Evolutionary conservation across 768 basidiomycete genomes (phyloP).

Genomic region (Albatrellus ellisii): DNA sequence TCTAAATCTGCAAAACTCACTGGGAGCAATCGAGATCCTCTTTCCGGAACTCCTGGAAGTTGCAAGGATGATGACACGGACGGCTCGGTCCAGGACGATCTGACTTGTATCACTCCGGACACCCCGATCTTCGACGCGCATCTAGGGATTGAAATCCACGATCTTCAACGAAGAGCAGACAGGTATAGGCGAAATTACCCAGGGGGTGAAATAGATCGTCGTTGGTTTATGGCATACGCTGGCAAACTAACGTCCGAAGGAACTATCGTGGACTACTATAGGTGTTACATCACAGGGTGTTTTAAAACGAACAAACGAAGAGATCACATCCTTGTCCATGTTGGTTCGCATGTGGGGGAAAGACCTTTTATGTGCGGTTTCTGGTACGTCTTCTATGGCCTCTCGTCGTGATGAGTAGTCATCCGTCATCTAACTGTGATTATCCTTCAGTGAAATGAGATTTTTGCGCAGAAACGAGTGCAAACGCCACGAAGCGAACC

Average conservation of each 20-base stretch:
- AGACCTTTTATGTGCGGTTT: constrained; percentile 48
- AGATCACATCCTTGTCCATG: constrained; percentile 64
- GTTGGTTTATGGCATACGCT: constrained; percentile 54
- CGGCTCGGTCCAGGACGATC: too few relatives aligned
- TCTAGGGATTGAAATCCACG: constrained; percentile 39
- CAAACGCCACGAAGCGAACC: constrained; percentile 60
- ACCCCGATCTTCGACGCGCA: constrained; percentile 51
- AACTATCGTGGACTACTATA: constrained; percentile 42
- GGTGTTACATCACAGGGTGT: constrained; percentile 59
- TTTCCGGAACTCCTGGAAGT: too few relatives aligned
- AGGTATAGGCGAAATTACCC: constrained; percentile 41
- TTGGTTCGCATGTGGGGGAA: constrained; percentile 61
- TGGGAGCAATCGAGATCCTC: too few relatives aligned
- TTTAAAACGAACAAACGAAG: constrained; percentile 55
- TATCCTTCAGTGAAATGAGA: constrained; percentile 33
- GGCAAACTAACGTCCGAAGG: constrained; percentile 50
- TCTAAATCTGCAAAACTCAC: too few relatives aligned
- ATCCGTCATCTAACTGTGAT: constrained; percentile 9
- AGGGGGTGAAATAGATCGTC: constrained; percentile 45
- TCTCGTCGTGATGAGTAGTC: not conserved
- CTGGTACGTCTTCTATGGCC: constrained; percentile 35
- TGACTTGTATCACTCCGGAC: too few relatives aligned
- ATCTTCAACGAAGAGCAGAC: constrained; percentile 41
- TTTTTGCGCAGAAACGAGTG: constrained; percentile 70
- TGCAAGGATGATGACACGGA: too few relatives aligned